Conservation (phyloP, 805 yeast species). For the Alloascoidea africana region DNA sequence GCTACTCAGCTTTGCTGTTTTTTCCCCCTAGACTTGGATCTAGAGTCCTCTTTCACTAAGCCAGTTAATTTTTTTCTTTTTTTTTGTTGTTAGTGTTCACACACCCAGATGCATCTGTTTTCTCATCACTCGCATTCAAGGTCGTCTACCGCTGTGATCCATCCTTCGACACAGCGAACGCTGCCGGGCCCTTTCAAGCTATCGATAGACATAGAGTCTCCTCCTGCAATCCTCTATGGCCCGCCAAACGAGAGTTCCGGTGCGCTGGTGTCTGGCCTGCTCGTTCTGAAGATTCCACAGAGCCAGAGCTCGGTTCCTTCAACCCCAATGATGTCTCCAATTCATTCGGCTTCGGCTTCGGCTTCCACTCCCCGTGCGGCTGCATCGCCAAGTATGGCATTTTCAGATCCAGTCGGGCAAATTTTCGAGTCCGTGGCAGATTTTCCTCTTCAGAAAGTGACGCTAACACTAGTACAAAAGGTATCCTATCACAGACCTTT, state of each 20-base stretch:
- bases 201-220: constrained; percentile 64
- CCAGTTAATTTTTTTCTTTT: no score
- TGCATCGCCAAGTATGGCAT: constrained; percentile 8
- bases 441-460: constrained; percentile 39
- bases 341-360: constrained; percentile 10
- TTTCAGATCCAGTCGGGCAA: constrained; percentile 9
- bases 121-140: no score
- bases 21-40: no score
- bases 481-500: constrained; percentile 55
- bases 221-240: constrained; percentile 83
- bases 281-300: constrained; percentile 40
- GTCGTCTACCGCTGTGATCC: no score
- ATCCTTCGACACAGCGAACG: no score
- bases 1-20: no score
- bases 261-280: constrained; percentile 67
- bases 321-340: constrained; percentile 8
- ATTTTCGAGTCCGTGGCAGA: constrained; percentile 15
- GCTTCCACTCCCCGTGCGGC: constrained; percentile 7
- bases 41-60: no score
- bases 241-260: constrained; percentile 68
- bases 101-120: no score
- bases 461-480: constrained; percentile 58
- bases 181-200: constrained; percentile 36
- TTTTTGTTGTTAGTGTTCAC: no score
- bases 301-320: constrained; percentile 14